A percentile compares a stretch with the other conserved stretches of the same genome.
These are phyloP conservation scores for Fusarium staphyleae DNA, from an alignment of 2,329 filamentous ascomycete genomes.

Conservation along the genomic window DNA sequence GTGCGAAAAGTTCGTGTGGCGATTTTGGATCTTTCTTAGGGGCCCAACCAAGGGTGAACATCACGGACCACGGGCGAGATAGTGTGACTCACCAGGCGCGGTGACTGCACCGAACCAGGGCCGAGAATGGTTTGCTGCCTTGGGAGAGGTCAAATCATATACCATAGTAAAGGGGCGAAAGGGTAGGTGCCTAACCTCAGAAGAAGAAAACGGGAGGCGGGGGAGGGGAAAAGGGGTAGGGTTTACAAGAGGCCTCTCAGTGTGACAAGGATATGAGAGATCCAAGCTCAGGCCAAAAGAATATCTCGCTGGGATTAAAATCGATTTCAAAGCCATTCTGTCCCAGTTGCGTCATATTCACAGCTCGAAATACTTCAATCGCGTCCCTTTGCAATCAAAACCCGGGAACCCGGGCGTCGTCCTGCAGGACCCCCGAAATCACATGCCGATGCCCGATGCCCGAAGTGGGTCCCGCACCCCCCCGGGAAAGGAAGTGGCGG, in stretches of 20 bases:
- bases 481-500: conserved; percentile 22
- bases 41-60: conserved; percentile 9
- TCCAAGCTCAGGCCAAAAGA: background rate
- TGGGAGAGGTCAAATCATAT: background rate
- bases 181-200: conserved; percentile 15
- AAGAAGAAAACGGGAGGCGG: conserved; percentile 7
- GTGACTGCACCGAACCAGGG: background rate
- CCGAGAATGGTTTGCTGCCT: background rate
- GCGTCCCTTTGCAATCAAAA: conserved; percentile 7
- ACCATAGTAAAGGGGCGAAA: conserved; percentile 1
- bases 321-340: too few species aligned
- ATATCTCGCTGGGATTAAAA: background rate
- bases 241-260: background rate
- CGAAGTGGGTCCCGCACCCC: conserved; percentile 30
- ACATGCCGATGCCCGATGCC: conserved; percentile 34
- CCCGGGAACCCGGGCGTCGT: conserved; percentile 25
- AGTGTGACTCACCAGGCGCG: conserved; percentile 22
- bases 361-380: background rate
- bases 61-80: conserved; percentile 1
- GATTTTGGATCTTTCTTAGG: conserved; percentile 9
- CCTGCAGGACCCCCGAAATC: conserved; percentile 32
- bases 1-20: conserved; percentile 23
- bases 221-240: background rate
- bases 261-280: conserved; percentile 6
- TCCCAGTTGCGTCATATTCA: conserved; percentile 1